Conservation (phyloP, 768 basidiomycete species). For the Rhodotorula kratochvilovae region DNA sequence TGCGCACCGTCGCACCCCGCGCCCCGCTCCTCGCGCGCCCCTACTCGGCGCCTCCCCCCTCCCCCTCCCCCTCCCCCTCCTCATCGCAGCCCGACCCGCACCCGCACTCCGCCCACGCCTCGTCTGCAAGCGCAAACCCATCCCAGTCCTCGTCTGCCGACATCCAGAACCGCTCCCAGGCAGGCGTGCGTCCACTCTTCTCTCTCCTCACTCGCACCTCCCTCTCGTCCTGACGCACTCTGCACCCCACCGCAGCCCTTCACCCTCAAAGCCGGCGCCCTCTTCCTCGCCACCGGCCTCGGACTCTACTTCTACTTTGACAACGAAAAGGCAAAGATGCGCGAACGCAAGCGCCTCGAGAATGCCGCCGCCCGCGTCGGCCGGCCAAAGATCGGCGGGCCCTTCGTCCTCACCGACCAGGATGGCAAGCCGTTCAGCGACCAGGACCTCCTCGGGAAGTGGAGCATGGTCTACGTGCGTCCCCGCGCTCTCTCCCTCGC, state of each 20-base stretch:
- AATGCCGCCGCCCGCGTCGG: conserved; percentile 69
- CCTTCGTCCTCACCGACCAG: conserved; percentile 70
- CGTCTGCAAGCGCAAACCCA: conserved; percentile 9
- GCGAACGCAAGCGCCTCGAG: conserved; percentile 74
- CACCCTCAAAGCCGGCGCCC: conserved; percentile 72
- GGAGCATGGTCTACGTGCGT: conserved; percentile 57
- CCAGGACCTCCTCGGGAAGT: conserved; percentile 76
- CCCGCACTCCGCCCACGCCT: not conserved
- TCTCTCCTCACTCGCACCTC: not conserved
- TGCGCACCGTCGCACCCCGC: not conserved
- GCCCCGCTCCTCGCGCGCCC: not conserved
- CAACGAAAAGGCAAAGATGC: conserved; percentile 72
- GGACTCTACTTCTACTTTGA: conserved; percentile 85
- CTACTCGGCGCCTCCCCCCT: not conserved
- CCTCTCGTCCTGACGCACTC: not conserved
- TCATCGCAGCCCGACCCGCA: not conserved
- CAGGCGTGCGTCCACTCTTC: conserved; percentile 14
- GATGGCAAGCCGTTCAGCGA: conserved; percentile 71
- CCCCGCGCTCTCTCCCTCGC: not conserved
- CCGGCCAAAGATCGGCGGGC: conserved; percentile 82
- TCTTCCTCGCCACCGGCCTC: conserved; percentile 77
- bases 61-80: not conserved
- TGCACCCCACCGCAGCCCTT: conserved; percentile 62
- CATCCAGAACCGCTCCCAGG: conserved; percentile 14
- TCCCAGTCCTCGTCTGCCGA: not conserved